phyloP scores from a whole-genome alignment of 352 stramenopile species.

The Phytophthora hibernalis region DNA sequence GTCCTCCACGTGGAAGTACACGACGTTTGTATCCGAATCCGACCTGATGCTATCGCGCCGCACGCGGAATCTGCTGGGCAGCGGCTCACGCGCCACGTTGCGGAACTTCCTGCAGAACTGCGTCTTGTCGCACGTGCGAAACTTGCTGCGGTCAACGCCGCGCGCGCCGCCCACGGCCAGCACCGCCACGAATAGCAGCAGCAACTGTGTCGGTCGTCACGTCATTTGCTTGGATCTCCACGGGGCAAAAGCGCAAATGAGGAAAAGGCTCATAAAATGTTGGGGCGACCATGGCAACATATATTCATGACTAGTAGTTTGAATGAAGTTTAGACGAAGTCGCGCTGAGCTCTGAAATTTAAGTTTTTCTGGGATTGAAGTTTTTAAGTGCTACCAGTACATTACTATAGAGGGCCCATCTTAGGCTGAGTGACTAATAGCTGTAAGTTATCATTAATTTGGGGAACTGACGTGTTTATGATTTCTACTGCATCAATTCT shows the following conservation, averaged over 20 bases:
- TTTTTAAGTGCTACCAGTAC: too few relatives aligned
- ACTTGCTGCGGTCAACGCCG: slow-evolving; percentile 98
- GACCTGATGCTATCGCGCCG: slow-evolving; percentile 35
- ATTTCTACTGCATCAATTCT: too few relatives aligned
- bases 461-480: too few relatives aligned
- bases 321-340: too few relatives aligned
- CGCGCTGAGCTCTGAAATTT: too few relatives aligned
- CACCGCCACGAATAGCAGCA: slow-evolving; percentile 16
- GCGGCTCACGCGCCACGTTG: slow-evolving; percentile 34
- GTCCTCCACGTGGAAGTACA: slow-evolving; percentile 60
- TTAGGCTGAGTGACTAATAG: too few relatives aligned
- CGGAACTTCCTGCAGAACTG: slow-evolving; percentile 94
- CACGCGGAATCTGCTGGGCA: slow-evolving; percentile 42
- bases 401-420: too few relatives aligned
- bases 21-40: slow-evolving; percentile 35
- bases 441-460: too few relatives aligned
- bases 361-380: too few relatives aligned
- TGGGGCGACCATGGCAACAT: too few relatives aligned
- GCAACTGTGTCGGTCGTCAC: slow-evolving; percentile 9
- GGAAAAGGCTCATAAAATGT: background rate
- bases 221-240: slow-evolving; percentile 32
- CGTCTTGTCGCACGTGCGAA: slow-evolving; percentile 97
- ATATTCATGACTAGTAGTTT: too few relatives aligned
- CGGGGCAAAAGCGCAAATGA: slow-evolving; percentile 27
- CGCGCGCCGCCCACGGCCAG: slow-evolving; percentile 4